A percentile compares a stretch with the other conserved stretches of the same genome.
Conservation (phyloP, 352 stramenopile genomes). For the Phytophthora megakarya region DNA sequence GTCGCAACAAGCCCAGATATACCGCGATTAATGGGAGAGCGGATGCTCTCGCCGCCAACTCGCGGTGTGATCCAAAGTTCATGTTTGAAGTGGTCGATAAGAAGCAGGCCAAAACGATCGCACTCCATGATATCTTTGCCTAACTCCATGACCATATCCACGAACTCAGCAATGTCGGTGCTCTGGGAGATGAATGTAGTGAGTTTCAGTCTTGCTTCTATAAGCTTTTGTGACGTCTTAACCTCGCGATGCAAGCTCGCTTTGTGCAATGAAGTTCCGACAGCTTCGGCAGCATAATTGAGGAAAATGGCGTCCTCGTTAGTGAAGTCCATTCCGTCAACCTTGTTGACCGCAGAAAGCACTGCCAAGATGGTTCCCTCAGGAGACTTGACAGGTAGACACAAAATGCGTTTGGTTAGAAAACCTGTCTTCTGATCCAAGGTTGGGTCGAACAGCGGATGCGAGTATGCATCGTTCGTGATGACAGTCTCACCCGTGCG, state of each 20-base stretch:
- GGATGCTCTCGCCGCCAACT: conserved; percentile 54
- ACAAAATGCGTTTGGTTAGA: conserved; percentile 65
- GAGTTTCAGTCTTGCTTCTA: conserved; percentile 63
- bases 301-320: conserved; percentile 72
- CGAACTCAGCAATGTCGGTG: conserved; percentile 65
- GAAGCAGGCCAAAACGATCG: conserved; percentile 68
- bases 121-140: conserved; percentile 79
- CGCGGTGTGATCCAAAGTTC: conserved; percentile 77
- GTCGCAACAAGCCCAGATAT: conserved; percentile 73
- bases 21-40: conserved; percentile 67
- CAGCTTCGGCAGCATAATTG: conserved; percentile 72
- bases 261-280: conserved; percentile 74
- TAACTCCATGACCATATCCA: conserved; percentile 74
- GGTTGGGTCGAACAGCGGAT: conserved; percentile 68
- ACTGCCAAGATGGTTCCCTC: conserved; percentile 66
- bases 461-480: conserved; percentile 69
- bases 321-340: conserved; percentile 72
- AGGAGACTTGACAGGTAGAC: conserved; percentile 60
- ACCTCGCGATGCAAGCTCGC: conserved; percentile 69
- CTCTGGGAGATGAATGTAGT: conserved; percentile 68
- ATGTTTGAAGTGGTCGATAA: conserved; percentile 80
- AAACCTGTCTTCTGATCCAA: conserved; percentile 72
- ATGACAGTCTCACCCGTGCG: conserved; percentile 68
- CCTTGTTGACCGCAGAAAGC: conserved; percentile 73
- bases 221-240: conserved; percentile 74